A percentile compares a stretch with the other conserved stretches of the same genome.
These are phyloP conservation scores for Zanthoxylum bungeanum DNA, from an alignment of 345 rosid species.

Conservation along the genomic window DNA sequence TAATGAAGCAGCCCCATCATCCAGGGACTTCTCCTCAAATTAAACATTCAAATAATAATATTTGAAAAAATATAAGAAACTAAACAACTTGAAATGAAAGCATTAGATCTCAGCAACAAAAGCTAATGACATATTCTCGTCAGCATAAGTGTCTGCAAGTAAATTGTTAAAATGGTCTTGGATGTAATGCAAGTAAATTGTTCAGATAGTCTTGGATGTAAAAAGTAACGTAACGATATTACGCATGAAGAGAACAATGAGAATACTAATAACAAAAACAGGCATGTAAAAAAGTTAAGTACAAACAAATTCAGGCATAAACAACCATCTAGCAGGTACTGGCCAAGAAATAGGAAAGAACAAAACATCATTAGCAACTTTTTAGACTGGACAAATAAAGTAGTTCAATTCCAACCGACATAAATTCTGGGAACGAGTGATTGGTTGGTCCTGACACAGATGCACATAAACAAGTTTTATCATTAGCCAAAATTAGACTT, in stretches of 20 bases:
- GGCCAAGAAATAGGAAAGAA: constrained; percentile 1
- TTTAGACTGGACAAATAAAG: background rate
- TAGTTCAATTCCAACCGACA: background rate
- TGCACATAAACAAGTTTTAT: background rate
- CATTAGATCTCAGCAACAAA: too few species aligned
- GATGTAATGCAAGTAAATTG: too few species aligned
- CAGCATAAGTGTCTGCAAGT: background rate
- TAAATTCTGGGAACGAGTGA: background rate
- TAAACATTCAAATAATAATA: constrained; percentile 3
- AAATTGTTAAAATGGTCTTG: too few species aligned
- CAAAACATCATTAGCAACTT: background rate
- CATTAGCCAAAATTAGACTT: background rate
- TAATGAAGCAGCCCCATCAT: background rate
- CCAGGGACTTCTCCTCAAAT: constrained; percentile 10
- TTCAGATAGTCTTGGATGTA: too few species aligned
- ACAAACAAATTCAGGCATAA: too few species aligned
- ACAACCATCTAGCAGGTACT: background rate
- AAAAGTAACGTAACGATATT: background rate
- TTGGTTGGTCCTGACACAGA: background rate
- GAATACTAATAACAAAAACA: constrained; percentile 1
- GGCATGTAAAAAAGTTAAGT: background rate
- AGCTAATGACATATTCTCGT: background rate
- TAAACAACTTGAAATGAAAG: background rate
- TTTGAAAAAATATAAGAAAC: constrained; percentile 2
- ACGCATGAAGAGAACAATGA: background rate